Base-by-base conservation (phyloP, 768 basidiomycete species). In the Rubroboletus pulcherrimus region DNA sequence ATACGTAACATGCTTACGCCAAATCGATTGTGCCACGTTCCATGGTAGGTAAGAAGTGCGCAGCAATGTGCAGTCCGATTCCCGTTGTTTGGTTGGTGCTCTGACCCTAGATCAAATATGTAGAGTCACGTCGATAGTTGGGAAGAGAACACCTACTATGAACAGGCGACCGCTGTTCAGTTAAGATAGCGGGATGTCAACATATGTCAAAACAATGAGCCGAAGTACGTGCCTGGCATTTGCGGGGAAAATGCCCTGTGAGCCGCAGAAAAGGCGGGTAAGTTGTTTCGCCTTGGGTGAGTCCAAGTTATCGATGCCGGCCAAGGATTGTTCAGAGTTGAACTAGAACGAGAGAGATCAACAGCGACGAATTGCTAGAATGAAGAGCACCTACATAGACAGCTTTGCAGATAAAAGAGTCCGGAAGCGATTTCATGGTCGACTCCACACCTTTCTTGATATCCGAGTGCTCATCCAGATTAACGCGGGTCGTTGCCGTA, bases 11-110 rank as follows among this genome's bases (percentile, higher is more conserved):
- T 53, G 33, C 85, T 71, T 66, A 91, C 87, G 91, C 85, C 34
- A 95, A 75, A 72, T 93, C 94, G 52, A 96, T 87, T 0, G 89
- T 86, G 70, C 97, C 93, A 61, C 96, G 82, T 71, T 98, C 96
- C 7, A 98, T 92, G 0, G 96, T 98, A 7, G 93, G 91, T 49
- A 98, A 93, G 67, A 97, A 97, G 7, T 93, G 79, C 9, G 89
- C 85, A 3, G 92, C 77, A 54, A 89, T 71, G 51, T 86, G 82
- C 0, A 78, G 74, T 2, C 76, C 47, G 12, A 84, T 72, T 17
- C 95, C 95, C 0, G 95, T 96, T 2, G 92, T 95, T 71, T 98
- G 95, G 7, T 79, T 85, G 3, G 93, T 96, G 17, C 91, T 83
- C 71, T 95, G 93, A 15, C 92, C 92, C 89, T 91, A 19, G 7